Evolutionary conservation across 805 yeast species (phyloP), one percentile per base, ranked within the genome.

Genomic region (Pichia heedii): DNA sequence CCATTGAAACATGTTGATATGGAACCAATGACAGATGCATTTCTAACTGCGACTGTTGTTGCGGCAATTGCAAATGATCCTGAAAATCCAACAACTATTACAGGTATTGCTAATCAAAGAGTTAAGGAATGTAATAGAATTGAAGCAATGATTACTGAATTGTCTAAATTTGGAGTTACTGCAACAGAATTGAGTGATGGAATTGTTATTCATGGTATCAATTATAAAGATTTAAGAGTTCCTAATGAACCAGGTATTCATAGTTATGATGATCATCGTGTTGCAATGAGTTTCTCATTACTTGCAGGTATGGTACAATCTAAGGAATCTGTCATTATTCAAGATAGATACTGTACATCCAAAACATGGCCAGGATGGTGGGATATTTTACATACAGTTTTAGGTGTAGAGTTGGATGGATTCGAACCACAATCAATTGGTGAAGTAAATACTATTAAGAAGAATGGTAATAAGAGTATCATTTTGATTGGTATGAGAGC

Each of bases 321-420:
- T 10, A 54, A 57, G 1, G 69, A 68, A 4, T 79, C 84, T 1
- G 90, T 84, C 1, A 68, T 79, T 50, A 78, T 93, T 46, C 77
- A 81, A 52, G 96, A 90, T 58, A 79, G 97, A 65, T 76, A 83
- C 22, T 87, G 97, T 60, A 94, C 96, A 2, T 94, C 90, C 45
- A 93, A 93, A 68, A 93, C 98, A 0, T 93, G 98, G 98, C 98
- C 98, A 19, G 97, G 97, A 33, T 93, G 98, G 98, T 93, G 98
- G 98, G 98, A 93, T 65, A 74, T 80, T 30, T 69, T 93, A 50
- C 88, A 80, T 58, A 74, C 83, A 40, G 65, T 72, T 39, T 76
- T 93, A 54, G 73, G 78, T 19, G 82, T 76, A 22, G 55, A 63
- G 11, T 62, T 93, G 32, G 83, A 79, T 54, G 98, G 98, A 22